Evolutionary conservation across 805 yeast genomes (phyloP), one percentile per base, ranked within the genome.

Genomic region (Suhomyces faveliae): DNA sequence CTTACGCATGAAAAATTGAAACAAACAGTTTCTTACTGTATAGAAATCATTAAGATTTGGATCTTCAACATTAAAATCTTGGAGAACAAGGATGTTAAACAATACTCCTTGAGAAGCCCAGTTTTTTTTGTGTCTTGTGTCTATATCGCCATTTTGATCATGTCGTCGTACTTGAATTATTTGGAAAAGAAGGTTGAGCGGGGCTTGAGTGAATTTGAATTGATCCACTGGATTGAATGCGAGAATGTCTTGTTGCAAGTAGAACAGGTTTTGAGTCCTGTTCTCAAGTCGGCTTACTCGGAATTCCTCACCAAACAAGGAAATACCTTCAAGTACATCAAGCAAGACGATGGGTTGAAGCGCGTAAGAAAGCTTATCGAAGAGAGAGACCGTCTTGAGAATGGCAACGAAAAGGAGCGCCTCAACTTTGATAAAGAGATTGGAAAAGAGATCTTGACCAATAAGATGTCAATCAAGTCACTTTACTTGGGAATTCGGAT

Each of bases 51-150:
- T 46, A 78, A 82, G 50, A 67, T 85, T 35, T 87, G 94, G 95
- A 80, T 81, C 42, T 85, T 82, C 52, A 81, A 84, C 43, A 82
- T 84, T n/a, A 77, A 85, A 2, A 78, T 79, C 45, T 20, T 19
- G 23, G 24, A 37, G 13, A 41, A 42, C 35, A 43, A 46, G 19
- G 85, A 84, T 60, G 83, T 86, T 0, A 84, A 80, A 52, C 79
- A 80, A 59, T 81, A 87, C 0, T 80, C 88, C 1, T 75, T 85
- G 25, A 71, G 89, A 53, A 85, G 92, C 0, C 94, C 94, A 1
- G 85, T 85, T 22, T 85, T 84, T 62, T 84, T 87, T 57, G 76
- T 85, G 24, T 82, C 89, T 0, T 83, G 89, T 60, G 76, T 85
- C 22, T 84, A 84, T 58, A 78, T 85, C 0, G 71, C 89, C 1